Evolutionary conservation across 345 rosid genomes (phyloP), one percentile per base, ranked within the genome.

Genomic region (Moricandia arvensis): DNA sequence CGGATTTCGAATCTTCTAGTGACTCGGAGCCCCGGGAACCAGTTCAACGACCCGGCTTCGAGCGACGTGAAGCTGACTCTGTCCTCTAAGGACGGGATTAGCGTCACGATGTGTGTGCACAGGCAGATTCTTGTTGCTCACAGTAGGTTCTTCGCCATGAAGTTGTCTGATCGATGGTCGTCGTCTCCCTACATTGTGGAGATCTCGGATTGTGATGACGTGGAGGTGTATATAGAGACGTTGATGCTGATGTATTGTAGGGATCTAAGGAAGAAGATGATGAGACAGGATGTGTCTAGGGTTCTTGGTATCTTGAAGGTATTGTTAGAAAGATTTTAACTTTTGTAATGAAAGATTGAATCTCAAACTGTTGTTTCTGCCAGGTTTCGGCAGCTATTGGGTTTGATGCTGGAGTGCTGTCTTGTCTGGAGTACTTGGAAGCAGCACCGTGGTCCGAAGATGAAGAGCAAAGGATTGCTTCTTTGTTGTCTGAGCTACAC

Each of bases 391-490:
- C 96, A 0, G 97, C 96, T 9, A 89, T 96, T 76, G 97, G 93
- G 11, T 96, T 96, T 82, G 98, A 96, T 75, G 99, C 97, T 10
- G 99, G 98, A 63, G 95, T 96, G 34, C 66, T 93, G 51, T 91
- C 97, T 66, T 96, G 99, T 85, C 79, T 96, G 80, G 98, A 96
- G 88, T 89, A 89, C 69, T 84, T 96, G 59, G 99, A 96, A 84
- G 99, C 99, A 30, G 99, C 98, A 35, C 99, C 99, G 29, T 96
- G 99, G 99, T 93, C 97, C 5, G 98, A 96, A 85, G 98, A 93
- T 65, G 99, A 96, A 87, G 98, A 96, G 59, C 90, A 88, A 81
- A 91, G 87, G 75, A 93, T 96, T 65, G 96, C 98, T 58, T 82
- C 95, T 0, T 66, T 93, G 71, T 74, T 96, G 66, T 89, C 96